Evolutionary conservation across 495 filamentous ascomycete genomes (phyloP).

Genomic region (Tuber indicum): DNA sequence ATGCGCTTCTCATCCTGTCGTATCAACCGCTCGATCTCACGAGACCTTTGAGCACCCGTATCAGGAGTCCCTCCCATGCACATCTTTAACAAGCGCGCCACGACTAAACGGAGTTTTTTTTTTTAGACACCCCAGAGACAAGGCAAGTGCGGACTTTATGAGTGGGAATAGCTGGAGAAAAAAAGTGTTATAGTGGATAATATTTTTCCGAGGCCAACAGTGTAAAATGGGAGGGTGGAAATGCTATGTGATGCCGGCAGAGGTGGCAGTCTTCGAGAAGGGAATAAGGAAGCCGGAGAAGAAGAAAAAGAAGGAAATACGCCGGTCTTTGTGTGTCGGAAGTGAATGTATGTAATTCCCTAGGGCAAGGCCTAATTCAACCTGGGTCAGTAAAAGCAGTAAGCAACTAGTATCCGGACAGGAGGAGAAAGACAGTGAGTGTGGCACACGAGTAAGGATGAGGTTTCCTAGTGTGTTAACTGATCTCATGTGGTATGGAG

Average conservation of each 20-base stretch:
- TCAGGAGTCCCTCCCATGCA: constrained; percentile 56
- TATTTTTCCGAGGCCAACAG: constrained; percentile 13
- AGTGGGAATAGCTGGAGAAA: background rate
- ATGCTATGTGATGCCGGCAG: constrained; percentile 13
- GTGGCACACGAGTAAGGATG: constrained; percentile 12
- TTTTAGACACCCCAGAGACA: background rate
- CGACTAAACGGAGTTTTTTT: constrained; percentile 10
- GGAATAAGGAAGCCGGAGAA: constrained; percentile 21
- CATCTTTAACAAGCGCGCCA: constrained; percentile 49
- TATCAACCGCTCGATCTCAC: constrained; percentile 69
- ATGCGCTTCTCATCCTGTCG: constrained; percentile 75
- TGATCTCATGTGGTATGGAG: background rate
- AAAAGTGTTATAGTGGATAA: background rate
- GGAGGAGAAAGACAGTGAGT: constrained; percentile 15
- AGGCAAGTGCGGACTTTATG: background rate
- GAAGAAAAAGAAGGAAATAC: constrained; percentile 28
- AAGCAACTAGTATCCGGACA: constrained; percentile 23
- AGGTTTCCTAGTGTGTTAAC: constrained; percentile 5
- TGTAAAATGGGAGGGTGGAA: background rate
- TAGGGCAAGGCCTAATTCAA: constrained; percentile 23
- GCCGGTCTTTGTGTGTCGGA: constrained; percentile 23
- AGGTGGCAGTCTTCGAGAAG: constrained; percentile 15
- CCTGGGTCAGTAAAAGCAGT: constrained; percentile 14
- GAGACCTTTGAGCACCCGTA: constrained; percentile 47
- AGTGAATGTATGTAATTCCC: constrained; percentile 20